These are phyloP conservation scores for Naegleria gruberi DNA, from an alignment of 208 protist species.

Conservation along the genomic window DNA sequence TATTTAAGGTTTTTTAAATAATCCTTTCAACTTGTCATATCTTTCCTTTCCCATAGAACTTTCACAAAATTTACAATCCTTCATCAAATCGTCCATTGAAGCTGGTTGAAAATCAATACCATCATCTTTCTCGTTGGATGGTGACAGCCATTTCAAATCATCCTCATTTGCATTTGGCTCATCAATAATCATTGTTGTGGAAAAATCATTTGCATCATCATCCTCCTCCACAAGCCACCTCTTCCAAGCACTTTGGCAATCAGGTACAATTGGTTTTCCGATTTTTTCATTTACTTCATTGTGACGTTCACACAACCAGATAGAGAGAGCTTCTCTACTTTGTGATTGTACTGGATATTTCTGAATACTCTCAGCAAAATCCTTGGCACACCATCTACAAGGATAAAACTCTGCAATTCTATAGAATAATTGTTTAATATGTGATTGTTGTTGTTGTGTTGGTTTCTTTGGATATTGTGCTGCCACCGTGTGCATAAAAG, in stretches of 20 bases:
- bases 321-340: background rate
- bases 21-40: background rate
- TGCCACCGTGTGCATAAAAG: slow-evolving; percentile 1
- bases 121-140: background rate
- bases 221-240: background rate
- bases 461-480: slow-evolving; percentile 1
- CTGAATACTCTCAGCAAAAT: background rate
- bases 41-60: background rate
- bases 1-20: background rate
- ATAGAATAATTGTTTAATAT: background rate
- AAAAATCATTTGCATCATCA: background rate
- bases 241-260: background rate
- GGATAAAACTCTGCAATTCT: slow-evolving; percentile 15
- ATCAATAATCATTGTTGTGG: background rate
- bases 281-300: slow-evolving; percentile 18
- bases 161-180: background rate
- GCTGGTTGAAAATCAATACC: background rate
- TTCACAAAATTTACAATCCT: slow-evolving; percentile 16
- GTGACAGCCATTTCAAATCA: background rate
- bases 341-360: background rate
- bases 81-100: background rate
- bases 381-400: slow-evolving; percentile 8
- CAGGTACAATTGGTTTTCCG: background rate
- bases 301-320: slow-evolving; percentile 11
- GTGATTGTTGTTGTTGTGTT: background rate